phyloP scores from a whole-genome alignment of 78 protist genomes.

The Polysphondylium violaceum region DNA sequence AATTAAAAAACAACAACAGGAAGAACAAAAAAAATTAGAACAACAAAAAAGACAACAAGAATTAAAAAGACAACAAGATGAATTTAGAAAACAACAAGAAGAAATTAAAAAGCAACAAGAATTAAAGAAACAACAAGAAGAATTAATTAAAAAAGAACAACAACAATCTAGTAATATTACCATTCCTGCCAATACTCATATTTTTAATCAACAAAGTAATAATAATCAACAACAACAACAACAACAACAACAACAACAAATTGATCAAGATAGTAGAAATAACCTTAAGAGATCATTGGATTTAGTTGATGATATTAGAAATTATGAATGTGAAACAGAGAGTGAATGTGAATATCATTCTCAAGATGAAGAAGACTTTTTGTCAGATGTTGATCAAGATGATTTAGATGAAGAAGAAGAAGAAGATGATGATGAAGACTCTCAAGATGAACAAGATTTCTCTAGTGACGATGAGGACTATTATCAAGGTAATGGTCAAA shows the following conservation, averaged over 20 bases:
- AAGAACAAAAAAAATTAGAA: background rate
- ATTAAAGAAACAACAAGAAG: background rate
- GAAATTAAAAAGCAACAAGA: background rate
- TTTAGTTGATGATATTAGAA: conserved; percentile 62
- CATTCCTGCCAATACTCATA: background rate
- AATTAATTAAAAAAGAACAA: background rate
- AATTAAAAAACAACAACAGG: background rate
- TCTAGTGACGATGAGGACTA: conserved; percentile 44
- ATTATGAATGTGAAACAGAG: conserved; percentile 49
- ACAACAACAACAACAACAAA: conserved; percentile 22
- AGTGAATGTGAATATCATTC: conserved; percentile 13
- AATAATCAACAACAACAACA: conserved; percentile 1
- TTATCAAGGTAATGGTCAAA: background rate
- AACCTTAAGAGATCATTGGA: conserved; percentile 60
- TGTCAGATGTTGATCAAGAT: background rate
- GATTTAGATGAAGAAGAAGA: conserved; percentile 32
- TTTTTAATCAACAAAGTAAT: too few relatives aligned
- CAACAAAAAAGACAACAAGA: conserved; percentile 5
- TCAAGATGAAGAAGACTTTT: background rate
- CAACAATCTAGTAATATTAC: background rate
- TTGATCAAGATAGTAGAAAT: conserved; percentile 3
- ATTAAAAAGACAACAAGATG: conserved; percentile 22
- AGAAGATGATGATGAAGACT: background rate
- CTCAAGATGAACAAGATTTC: conserved; percentile 26
- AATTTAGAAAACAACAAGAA: conserved; percentile 28